Evolutionary conservation across 2,329 filamentous ascomycete genomes (phyloP).

Genomic region (Nothophoma quercina): DNA sequence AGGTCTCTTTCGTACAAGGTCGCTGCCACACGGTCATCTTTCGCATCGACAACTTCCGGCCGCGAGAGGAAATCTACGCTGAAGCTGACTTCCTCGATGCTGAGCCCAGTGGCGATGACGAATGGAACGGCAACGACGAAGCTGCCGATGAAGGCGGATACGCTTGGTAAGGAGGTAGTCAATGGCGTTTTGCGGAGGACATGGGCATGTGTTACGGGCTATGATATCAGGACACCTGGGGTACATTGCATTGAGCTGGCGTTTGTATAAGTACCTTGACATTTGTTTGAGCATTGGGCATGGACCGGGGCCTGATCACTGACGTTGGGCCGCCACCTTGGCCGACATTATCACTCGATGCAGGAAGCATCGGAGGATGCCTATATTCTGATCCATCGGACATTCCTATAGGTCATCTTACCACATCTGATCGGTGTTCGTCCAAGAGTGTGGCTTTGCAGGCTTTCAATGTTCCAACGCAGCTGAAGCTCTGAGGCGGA

Average conservation of each 20-base stretch:
- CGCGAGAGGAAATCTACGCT: conserved; percentile 70
- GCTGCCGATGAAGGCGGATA: conserved; percentile 51
- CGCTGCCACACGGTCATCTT: conserved; percentile 75
- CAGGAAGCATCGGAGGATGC: neutral
- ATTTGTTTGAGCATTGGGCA: conserved; percentile 25
- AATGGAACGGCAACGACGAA: conserved; percentile 65
- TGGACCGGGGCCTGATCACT: conserved; percentile 26
- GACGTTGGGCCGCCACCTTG: conserved; percentile 28
- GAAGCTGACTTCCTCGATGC: conserved; percentile 77
- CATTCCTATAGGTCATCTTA: neutral
- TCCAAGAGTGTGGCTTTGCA: conserved; percentile 13
- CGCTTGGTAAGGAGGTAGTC: too few relatives aligned
- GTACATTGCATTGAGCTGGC: conserved; percentile 27
- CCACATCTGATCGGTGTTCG: neutral
- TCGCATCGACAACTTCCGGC: conserved; percentile 78
- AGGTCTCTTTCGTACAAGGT: conserved; percentile 65
- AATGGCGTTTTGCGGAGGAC: conserved; percentile 1
- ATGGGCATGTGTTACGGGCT: neutral
- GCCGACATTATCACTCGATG: neutral
- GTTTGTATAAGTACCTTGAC: conserved; percentile 21
- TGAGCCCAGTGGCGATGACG: conserved; percentile 65
- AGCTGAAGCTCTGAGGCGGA: conserved; percentile 20
- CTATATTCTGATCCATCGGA: neutral
- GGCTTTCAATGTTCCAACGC: conserved; percentile 4
- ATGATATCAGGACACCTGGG: neutral